Percentiles rank a stretch among this genome's conserved stretches.
Evolutionary conservation across 169 alveolate genomes (phyloP).

Genomic region (Cytauxzoon felis): DNA sequence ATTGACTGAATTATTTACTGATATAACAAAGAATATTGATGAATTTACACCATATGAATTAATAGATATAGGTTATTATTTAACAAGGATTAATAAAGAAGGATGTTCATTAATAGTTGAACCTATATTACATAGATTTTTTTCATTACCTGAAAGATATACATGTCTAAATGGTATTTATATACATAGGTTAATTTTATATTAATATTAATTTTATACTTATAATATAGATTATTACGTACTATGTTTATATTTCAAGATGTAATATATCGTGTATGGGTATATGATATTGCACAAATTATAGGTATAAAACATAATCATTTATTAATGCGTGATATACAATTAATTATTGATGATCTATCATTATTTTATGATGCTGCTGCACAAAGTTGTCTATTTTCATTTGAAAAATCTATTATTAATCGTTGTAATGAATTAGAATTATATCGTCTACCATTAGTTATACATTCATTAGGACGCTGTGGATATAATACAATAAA

Average conservation of each 20-base stretch:
- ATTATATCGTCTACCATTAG: constrained; percentile 65
- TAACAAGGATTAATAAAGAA: constrained; percentile 41
- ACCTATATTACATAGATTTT: constrained; percentile 56
- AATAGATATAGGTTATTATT: constrained; percentile 48
- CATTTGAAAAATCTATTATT: constrained; percentile 61
- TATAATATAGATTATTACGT: constrained; percentile 57
- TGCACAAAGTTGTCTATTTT: constrained; percentile 62
- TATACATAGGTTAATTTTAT: constrained; percentile 28
- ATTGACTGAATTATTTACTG: constrained; percentile 9
- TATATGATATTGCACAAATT: constrained; percentile 69
- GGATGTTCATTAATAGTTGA: constrained; percentile 39
- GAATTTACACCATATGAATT: constrained; percentile 58
- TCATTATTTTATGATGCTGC: constrained; percentile 74
- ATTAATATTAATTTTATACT: background rate
- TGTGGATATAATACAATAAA: constrained; percentile 66
- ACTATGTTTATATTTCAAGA: constrained; percentile 74
- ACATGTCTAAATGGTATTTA: constrained; percentile 62
- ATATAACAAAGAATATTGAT: constrained; percentile 29
- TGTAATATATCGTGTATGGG: constrained; percentile 73
- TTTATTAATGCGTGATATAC: constrained; percentile 73
- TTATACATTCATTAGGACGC: constrained; percentile 71
- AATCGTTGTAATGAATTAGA: constrained; percentile 68
- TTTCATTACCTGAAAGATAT: constrained; percentile 57
- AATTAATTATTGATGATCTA: constrained; percentile 71
- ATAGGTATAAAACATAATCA: constrained; percentile 66